Conservation (phyloP, 2,329 filamentous ascomycete genomes). For the Botrytis tulipae region DNA sequence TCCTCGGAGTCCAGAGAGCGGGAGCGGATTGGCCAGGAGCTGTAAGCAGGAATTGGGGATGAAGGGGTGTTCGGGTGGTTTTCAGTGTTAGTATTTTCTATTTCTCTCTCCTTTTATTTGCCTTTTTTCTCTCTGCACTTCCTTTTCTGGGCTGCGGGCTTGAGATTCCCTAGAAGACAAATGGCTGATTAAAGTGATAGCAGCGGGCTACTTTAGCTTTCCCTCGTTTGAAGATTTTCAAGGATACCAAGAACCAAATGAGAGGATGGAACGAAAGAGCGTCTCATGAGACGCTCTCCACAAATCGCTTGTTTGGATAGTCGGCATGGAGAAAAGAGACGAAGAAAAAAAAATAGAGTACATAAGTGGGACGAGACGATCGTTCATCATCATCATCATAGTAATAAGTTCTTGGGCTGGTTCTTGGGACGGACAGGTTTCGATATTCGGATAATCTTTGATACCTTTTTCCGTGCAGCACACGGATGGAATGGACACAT, state of each 20-base stretch:
- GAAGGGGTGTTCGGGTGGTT: slow-evolving; percentile 5
- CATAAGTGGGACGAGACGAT: not conserved
- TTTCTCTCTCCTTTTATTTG: not conserved
- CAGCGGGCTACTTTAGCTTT: slow-evolving; percentile 68
- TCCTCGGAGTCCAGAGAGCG: slow-evolving; percentile 27
- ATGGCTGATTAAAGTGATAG: slow-evolving; percentile 25
- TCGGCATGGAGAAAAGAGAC: not conserved
- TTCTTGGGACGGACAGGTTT: slow-evolving; percentile 7
- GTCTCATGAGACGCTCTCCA: not conserved
- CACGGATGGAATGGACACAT: not conserved
- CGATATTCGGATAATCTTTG: slow-evolving; percentile 12
- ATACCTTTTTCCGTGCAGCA: slow-evolving; percentile 6
- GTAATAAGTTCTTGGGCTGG: slow-evolving; percentile 14
- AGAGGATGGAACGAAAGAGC: slow-evolving; percentile 24
- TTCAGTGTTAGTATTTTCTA: slow-evolving; percentile 15
- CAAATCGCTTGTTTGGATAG: not conserved
- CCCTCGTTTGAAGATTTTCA: slow-evolving; percentile 69
- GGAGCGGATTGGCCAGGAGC: slow-evolving; percentile 31
- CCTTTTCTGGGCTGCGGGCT: not conserved
- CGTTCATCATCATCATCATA: slow-evolving; percentile 14
- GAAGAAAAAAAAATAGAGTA: not conserved
- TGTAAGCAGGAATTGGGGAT: slow-evolving; percentile 22
- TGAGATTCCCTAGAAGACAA: not conserved
- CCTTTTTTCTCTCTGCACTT: not conserved
- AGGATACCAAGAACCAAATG: slow-evolving; percentile 47